Percentiles rank a stretch among this genome's conserved stretches.
Evolutionary conservation across 2,329 filamentous ascomycete genomes (phyloP).

Genomic region (Fusarium devonianum): DNA sequence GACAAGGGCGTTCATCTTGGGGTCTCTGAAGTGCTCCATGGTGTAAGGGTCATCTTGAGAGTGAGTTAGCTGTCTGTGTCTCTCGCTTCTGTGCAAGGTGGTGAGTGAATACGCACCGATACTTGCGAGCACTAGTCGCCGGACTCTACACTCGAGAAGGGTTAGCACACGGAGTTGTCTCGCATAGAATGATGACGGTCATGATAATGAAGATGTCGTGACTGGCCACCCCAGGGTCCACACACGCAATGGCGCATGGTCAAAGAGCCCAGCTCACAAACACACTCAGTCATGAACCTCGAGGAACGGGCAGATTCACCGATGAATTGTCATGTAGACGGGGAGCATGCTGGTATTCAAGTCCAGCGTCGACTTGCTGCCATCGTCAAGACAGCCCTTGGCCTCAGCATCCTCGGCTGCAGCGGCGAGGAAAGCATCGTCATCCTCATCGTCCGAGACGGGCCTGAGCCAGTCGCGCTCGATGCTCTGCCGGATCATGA

Average conservation of each 20-base stretch:
- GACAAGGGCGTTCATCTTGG: constrained; percentile 70
- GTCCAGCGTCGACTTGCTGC: constrained; percentile 35
- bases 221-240: neutral
- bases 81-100: neutral
- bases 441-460: constrained; percentile 37
- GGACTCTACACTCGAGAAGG: constrained; percentile 39
- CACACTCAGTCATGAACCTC: too few species aligned
- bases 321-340: constrained; percentile 43
- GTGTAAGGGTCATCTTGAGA: constrained; percentile 52
- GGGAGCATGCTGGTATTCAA: constrained; percentile 34
- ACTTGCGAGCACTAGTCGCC: constrained; percentile 40
- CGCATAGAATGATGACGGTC: too few species aligned
- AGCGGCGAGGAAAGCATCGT: constrained; percentile 37
- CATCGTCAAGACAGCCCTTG: constrained; percentile 39
- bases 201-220: neutral
- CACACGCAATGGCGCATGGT: constrained; percentile 5
- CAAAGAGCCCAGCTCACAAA: neutral
- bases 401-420: constrained; percentile 37
- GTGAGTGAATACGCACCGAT: constrained; percentile 32
- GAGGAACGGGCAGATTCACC: constrained; percentile 31
- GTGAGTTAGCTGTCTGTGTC: constrained; percentile 9
- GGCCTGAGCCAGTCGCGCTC: constrained; percentile 39
- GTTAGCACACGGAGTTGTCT: constrained; percentile 32
- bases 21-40: constrained; percentile 69
- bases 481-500: constrained; percentile 31